A percentile compares a stretch with the other conserved stretches of the same genome.
phyloP scores from a whole-genome alignment of 805 yeast genomes.

The Ogataea paraovalis region DNA sequence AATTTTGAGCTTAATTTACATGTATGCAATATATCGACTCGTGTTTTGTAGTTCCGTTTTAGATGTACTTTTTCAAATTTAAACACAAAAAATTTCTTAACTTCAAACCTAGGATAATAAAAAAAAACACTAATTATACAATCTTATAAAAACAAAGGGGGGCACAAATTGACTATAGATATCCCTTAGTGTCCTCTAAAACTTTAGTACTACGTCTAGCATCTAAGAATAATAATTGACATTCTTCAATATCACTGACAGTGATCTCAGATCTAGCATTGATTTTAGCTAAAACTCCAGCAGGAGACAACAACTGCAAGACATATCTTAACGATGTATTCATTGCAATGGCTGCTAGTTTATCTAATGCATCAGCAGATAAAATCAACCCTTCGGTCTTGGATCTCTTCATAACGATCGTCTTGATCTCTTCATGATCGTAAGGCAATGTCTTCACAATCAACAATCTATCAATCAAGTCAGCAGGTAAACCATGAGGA shows the following conservation, averaged over 20 bases:
- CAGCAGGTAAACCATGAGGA: conserved; percentile 97
- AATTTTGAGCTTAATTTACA: not conserved
- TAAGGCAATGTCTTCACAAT: conserved; percentile 85
- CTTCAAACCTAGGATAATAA: not conserved
- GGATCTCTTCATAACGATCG: conserved; percentile 84
- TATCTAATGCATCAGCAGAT: conserved; percentile 74
- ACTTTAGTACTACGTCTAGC: conserved; percentile 84
- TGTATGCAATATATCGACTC: not conserved
- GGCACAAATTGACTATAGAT: conserved; percentile 19
- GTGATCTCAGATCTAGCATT: conserved; percentile 63
- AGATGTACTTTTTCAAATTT: not conserved
- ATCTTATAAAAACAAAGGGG: not conserved
- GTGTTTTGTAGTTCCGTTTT: not conserved
- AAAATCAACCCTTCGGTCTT: conserved; percentile 91
- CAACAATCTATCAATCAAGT: conserved; percentile 87
- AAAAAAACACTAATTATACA: conserved; percentile 10
- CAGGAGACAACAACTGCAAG: conserved; percentile 82
- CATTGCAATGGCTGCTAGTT: conserved; percentile 83
- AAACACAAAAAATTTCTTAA: not conserved
- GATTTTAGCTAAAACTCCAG: conserved; percentile 72
- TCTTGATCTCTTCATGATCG: conserved; percentile 75
- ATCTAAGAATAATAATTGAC: conserved; percentile 83
- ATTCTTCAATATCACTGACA: conserved; percentile 86
- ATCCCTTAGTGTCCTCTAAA: conserved; percentile 50
- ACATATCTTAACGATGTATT: conserved; percentile 93